Base-by-base conservation (phyloP, 495 filamentous ascomycete species). In the Cryomyces minteri region DNA sequence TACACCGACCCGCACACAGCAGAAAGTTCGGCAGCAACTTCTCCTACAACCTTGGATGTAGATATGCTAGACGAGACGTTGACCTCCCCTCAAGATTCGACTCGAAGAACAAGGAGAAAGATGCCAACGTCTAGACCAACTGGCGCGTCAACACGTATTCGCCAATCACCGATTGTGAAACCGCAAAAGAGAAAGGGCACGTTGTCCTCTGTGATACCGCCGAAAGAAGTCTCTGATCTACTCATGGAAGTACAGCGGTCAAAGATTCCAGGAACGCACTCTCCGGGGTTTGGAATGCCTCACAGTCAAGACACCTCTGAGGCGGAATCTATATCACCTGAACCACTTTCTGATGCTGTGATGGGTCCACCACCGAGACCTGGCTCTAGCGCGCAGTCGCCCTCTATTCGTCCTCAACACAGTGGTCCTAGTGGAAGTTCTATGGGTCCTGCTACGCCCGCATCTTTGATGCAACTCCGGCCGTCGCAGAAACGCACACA, bases 101-200 rank as follows among this genome's bases (percentile, higher is more conserved):
- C 48, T 44, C 50, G 52, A 44, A 39, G 51, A 45, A 38, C 43
- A 40, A 50, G 52, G 46, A 54, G 50, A 34, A 60, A 55, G 41
- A 46, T 43, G 12, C 48, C 43, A 28, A 53, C 50, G 18, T 59
- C 63, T 33, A 48, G 64, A 61, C 31, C 61, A 63, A 5, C 60
- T 55, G 6, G 45, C 47, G 8, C 43, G 39, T 10, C 41, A 9
- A 25, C 50, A n/a, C 48, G 50, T 12, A 31, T 41, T 32, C 34
- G 40, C n/a, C 82, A 88, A 58, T 93, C 85, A 4, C 87, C 88
- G 1, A 87, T 84, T 36, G 79, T 84, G 33, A 93, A 88, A 56
- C 79, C 86, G 0, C 70, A 82, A 47, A 64, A 62, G 43, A 74
- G 78, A 47, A 72, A 73, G 56, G 79, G 73, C 50, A 55, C 55